These are phyloP conservation scores for Tagetes erecta DNA, from an alignment of 129 eudicot genomes.

Conservation along the genomic window DNA sequence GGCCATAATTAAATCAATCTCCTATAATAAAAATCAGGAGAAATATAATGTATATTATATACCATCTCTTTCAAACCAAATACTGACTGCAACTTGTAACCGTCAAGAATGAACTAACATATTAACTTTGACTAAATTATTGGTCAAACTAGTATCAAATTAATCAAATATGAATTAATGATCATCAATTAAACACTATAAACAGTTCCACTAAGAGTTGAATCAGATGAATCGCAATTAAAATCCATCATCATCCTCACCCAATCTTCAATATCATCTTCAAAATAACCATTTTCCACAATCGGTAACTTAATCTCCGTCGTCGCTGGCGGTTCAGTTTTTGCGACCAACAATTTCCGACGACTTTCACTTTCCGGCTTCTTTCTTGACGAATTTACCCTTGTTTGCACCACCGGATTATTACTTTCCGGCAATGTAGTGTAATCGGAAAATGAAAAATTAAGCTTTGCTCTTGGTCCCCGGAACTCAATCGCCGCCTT, in stretches of 20 bases:
- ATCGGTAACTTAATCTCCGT: slow-evolving; percentile 7
- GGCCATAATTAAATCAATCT: slow-evolving; percentile 1
- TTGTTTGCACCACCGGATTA: neutral
- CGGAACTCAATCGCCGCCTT: slow-evolving; percentile 66
- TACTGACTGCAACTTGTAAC: neutral
- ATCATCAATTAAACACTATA: slow-evolving; percentile 29
- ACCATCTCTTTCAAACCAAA: neutral
- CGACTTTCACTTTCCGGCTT: neutral
- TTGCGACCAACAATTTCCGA: neutral
- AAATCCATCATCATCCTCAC: slow-evolving; percentile 60
- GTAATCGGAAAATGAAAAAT: slow-evolving; percentile 53
- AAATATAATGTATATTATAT: neutral
- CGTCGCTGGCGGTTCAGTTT: neutral
- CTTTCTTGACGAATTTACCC: slow-evolving; percentile 1
- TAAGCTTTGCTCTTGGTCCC: slow-evolving; percentile 69
- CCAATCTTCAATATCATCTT: slow-evolving; percentile 63
- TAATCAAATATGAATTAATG: no score
- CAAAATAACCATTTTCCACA: slow-evolving; percentile 39
- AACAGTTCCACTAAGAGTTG: slow-evolving; percentile 45
- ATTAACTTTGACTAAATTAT: neutral
- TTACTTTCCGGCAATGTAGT: slow-evolving; percentile 13
- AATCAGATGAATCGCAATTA: slow-evolving; percentile 48
- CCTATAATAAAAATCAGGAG: slow-evolving; percentile 18
- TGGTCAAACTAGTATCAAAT: neutral
- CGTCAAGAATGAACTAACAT: neutral